Evolutionary conservation across 2,329 filamentous ascomycete genomes (phyloP).

Genomic region (Seiridium cupressi): DNA sequence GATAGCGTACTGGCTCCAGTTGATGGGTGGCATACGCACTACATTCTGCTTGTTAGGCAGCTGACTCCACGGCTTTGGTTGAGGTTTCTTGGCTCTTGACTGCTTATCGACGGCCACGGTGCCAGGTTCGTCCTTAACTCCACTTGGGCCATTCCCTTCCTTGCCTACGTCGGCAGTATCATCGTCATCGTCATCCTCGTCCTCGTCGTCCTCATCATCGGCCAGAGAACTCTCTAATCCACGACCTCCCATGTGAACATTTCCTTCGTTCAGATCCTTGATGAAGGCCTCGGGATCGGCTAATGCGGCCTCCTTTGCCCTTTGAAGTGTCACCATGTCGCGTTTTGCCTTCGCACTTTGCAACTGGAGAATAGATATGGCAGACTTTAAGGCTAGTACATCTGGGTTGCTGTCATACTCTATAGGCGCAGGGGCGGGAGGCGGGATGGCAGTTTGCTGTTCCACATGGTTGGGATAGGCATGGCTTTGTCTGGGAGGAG

Average conservation of each 20-base stretch:
- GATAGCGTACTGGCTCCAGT: constrained; percentile 94
- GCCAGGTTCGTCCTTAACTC: background rate
- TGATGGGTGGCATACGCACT: constrained; percentile 82
- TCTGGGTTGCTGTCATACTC: constrained; percentile 72
- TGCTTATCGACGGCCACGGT: background rate
- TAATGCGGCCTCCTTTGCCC: constrained; percentile 69
- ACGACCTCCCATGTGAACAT: constrained; percentile 40
- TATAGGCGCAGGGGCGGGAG: constrained; percentile 51
- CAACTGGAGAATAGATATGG: constrained; percentile 82
- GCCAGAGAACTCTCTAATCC: constrained; percentile 7
- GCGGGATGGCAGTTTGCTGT: constrained; percentile 17
- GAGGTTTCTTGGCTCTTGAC: constrained; percentile 12
- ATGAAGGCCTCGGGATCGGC: constrained; percentile 71
- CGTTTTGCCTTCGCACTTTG: constrained; percentile 75
- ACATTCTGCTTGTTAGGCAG: constrained; percentile 80
- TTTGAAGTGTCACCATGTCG: constrained; percentile 70
- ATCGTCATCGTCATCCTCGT: constrained; percentile 26
- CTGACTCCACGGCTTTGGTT: constrained; percentile 49
- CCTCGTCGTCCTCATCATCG: constrained; percentile 25
- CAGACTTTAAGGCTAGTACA: constrained; percentile 80
- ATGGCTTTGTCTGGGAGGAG: constrained; percentile 20
- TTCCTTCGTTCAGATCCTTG: constrained; percentile 63
- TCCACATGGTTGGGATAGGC: constrained; percentile 21
- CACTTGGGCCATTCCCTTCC: background rate
- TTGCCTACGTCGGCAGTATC: constrained; percentile 8